Conservation (phyloP, 768 basidiomycete genomes). For the Phaeotremella fagi region DNA sequence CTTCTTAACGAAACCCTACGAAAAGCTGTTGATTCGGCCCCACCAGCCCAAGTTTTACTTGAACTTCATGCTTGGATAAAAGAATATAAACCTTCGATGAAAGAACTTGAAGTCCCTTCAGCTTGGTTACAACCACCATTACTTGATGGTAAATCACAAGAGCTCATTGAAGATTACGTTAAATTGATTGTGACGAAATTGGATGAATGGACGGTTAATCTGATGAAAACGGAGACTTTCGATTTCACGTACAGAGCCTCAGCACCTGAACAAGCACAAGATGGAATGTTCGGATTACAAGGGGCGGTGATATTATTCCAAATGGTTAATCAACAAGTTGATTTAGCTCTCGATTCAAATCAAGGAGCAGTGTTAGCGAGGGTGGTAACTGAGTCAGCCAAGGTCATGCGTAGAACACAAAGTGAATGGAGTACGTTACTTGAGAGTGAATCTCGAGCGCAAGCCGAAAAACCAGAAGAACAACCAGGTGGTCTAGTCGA, state of each 20-base stretch:
- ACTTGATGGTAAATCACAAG: conserved; percentile 91
- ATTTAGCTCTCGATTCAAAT: conserved; percentile 89
- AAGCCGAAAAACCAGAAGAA: conserved; percentile 68
- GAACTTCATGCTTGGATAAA: conserved; percentile 89
- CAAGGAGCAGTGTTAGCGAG: conserved; percentile 89
- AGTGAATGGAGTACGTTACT: conserved; percentile 79
- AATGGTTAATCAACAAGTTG: conserved; percentile 89
- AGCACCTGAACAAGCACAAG: conserved; percentile 82
- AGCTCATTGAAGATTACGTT: conserved; percentile 90
- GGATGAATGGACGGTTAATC: conserved; percentile 91
- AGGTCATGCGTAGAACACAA: conserved; percentile 84
- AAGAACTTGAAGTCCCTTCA: conserved; percentile 75
- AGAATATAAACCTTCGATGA: conserved; percentile 92
- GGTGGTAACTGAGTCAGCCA: conserved; percentile 79
- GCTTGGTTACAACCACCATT: conserved; percentile 82
- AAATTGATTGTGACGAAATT: conserved; percentile 87
- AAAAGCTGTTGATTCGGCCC: conserved; percentile 63
- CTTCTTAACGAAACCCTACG: conserved; percentile 70
- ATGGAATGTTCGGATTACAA: conserved; percentile 84
- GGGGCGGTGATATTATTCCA: conserved; percentile 94
- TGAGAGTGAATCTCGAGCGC: conserved; percentile 80
- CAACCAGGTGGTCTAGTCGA: conserved; percentile 83
- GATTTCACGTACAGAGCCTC: conserved; percentile 78
- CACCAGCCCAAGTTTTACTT: conserved; percentile 83
- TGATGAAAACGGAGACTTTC: conserved; percentile 82